Evolutionary conservation across 371 early-diverging fungal genomes (phyloP).

Genomic region (Vairimorpha necatrix): DNA sequence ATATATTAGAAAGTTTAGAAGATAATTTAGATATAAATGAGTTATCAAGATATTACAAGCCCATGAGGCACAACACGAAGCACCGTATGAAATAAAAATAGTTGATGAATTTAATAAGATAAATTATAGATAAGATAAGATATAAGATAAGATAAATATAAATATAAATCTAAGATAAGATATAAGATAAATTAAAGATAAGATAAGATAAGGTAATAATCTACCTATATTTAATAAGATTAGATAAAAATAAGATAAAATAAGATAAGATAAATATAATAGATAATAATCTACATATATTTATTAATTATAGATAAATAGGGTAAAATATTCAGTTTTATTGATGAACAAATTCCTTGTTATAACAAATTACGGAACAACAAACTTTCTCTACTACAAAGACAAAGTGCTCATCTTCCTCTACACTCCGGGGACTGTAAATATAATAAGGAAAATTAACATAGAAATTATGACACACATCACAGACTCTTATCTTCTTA

Average conservation of each 20-base stretch:
- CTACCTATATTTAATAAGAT: too few relatives aligned
- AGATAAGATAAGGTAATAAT: too few relatives aligned
- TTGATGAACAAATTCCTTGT: too few relatives aligned
- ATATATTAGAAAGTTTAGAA: conserved; percentile 70
- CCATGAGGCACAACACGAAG: conserved; percentile 50
- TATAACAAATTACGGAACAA: conserved; percentile 36
- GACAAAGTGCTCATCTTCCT: conserved; percentile 21
- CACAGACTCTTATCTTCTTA: conserved; percentile 53
- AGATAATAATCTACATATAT: too few relatives aligned
- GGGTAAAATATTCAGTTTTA: too few relatives aligned
- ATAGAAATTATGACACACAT: conserved; percentile 56
- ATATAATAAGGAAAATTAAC: conserved; percentile 48
- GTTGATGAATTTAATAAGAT: too few relatives aligned
- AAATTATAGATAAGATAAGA: neutral
- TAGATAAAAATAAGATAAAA: too few relatives aligned
- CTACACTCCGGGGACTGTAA: conserved; percentile 41
- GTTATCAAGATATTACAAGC: conserved; percentile 30
- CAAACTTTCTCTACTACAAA: conserved; percentile 54
- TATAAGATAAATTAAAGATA: too few relatives aligned
- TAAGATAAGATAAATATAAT: too few relatives aligned
- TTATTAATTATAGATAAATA: too few relatives aligned
- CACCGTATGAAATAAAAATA: conserved; percentile 47
- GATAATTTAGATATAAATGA: conserved; percentile 71
- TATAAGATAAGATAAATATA: neutral
- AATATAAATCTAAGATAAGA: neutral